Evolutionary conservation across 148 eudicot genomes (phyloP), one percentile per base, ranked within the genome.

Genomic region (Suaeda aralocaspica): DNA sequence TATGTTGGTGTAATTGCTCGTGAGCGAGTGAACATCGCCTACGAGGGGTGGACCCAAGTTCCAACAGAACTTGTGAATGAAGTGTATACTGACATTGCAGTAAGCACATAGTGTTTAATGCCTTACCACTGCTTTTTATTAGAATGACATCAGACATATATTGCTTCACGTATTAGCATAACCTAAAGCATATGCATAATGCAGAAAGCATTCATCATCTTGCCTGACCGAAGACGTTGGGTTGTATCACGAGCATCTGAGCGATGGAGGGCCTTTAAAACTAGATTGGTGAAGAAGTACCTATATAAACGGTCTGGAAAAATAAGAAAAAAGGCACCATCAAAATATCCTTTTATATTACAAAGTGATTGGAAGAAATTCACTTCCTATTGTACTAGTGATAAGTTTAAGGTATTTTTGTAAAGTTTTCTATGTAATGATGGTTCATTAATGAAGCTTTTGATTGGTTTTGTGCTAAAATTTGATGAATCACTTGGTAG

Each of bases 351-450:
- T 14, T 52, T 52, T 13, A n/a, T 63, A 63, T n/a, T 16, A 16
- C 67, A 63, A 63, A 15, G 11, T 63, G 48, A 39, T n/a, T 63
- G 67, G 67, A 31, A 63, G 29, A 64, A 64, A 26, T 64, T 64
- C 33, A 64, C 19, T 34, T 26, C 29, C 15, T 19, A 25, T 14
- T 44, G 31, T 41, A 64, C 68, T 15, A 28, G 49, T 44, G 51
- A 45, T 42, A 64, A 64, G n/a, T 64, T 64, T 16, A 64, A 64
- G 68, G 68, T 64, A 25, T 6, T 14, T 15, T 22, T 21, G n/a
- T 9, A 45, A 14, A n/a, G 8, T 9, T 63, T 12, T 39, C 12
- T 22, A n/a, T 36, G 22, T 63, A 63, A 9, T 24, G 24, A 3
- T n/a, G 18, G 18, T n/a, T 10, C 21, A 39, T 12, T 15, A n/a